Evolutionary conservation across 2,329 filamentous ascomycete genomes (phyloP).

Genomic region (Penicillium oxalicum): DNA sequence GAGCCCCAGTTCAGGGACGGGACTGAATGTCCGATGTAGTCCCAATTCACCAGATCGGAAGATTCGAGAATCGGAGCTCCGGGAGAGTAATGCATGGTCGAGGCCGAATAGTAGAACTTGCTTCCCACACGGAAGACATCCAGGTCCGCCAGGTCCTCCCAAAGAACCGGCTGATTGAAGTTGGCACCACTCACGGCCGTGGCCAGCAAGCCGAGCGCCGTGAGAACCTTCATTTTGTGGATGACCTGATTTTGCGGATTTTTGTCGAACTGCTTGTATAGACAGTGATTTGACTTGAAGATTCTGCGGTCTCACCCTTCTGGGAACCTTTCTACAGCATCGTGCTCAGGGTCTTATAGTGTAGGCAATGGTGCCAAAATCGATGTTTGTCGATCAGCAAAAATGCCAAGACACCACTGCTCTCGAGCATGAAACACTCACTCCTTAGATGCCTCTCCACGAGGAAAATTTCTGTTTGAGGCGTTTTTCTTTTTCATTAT

Average conservation of each 20-base stretch:
- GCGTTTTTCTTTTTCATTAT: not conserved
- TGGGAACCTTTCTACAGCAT: not conserved
- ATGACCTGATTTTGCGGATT: not conserved
- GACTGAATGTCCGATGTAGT: slow-evolving; percentile 42
- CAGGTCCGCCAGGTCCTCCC: slow-evolving; percentile 51
- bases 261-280: not conserved
- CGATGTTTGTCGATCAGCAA: too few relatives aligned
- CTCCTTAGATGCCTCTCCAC: not conserved
- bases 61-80: slow-evolving; percentile 53
- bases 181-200: not conserved
- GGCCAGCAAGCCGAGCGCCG: not conserved
- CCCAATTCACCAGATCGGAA: slow-evolving; percentile 51
- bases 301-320: not conserved
- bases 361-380: too few relatives aligned
- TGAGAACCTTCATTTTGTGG: not conserved
- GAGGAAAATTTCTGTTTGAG: not conserved
- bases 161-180: slow-evolving; percentile 51
- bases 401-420: too few relatives aligned
- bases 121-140: slow-evolving; percentile 49
- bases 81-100: slow-evolving; percentile 52
- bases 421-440: too few relatives aligned
- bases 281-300: not conserved
- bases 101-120: slow-evolving; percentile 51
- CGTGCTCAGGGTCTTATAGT: too few relatives aligned
- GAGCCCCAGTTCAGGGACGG: slow-evolving; percentile 43